Evolutionary conservation across 495 filamentous ascomycete genomes (phyloP).

Genomic region (Letharia lupina): DNA sequence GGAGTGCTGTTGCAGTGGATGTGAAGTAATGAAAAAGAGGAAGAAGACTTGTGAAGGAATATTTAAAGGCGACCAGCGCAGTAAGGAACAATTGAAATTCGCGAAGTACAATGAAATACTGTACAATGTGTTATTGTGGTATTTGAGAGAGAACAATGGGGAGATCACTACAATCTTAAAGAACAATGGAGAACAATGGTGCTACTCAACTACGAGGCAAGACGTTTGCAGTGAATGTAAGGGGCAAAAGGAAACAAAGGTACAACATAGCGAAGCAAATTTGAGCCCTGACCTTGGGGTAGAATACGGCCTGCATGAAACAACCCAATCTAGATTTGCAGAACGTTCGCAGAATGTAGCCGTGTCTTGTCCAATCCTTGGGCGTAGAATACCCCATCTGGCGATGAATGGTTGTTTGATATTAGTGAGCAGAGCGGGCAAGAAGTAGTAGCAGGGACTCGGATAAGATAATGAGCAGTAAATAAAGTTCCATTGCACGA

Average conservation of each 20-base stretch:
- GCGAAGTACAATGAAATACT: background rate
- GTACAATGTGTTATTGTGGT: background rate
- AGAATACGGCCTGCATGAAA: background rate
- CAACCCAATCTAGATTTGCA: background rate
- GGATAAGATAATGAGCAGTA: background rate
- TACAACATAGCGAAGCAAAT: too few relatives aligned
- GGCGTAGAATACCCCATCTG: background rate
- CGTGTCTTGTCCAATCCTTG: background rate
- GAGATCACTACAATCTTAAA: background rate
- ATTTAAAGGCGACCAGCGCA: conserved; percentile 2
- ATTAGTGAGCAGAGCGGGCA: background rate
- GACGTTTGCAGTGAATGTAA: background rate
- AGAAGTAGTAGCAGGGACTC: background rate
- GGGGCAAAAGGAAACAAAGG: background rate
- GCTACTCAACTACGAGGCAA: background rate
- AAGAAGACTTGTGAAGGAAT: background rate
- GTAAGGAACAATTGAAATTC: background rate
- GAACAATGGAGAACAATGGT: background rate
- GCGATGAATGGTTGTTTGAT: background rate
- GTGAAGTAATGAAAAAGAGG: background rate
- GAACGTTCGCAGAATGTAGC: background rate
- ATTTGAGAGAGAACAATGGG: background rate
- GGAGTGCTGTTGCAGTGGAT: background rate
- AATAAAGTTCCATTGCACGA: background rate
- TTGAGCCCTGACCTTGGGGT: background rate